Conservation (phyloP, 257 asterid species). For the Phtheirospermum japonicum region DNA sequence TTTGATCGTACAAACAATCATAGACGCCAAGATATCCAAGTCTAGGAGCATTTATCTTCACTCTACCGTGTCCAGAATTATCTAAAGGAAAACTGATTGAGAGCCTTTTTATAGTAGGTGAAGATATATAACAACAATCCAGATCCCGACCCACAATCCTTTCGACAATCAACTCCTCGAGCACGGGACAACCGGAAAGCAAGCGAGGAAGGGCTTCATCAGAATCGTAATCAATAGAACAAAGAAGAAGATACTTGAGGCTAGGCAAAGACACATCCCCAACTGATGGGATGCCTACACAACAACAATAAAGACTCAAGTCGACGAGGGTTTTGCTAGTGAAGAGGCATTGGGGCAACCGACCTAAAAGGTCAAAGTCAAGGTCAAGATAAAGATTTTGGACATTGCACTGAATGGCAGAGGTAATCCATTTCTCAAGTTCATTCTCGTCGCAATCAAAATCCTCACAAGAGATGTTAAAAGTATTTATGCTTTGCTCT, state of each 20-base stretch:
- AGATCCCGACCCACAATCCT: background rate
- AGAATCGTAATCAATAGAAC: background rate
- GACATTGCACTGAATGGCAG: background rate
- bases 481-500: background rate
- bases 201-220: background rate
- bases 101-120: background rate
- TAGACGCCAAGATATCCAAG: background rate
- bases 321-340: conserved; percentile 2
- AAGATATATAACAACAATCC: background rate
- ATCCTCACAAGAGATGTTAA: background rate
- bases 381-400: background rate
- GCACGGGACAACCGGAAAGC: conserved; percentile 15
- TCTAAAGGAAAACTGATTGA: background rate
- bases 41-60: background rate
- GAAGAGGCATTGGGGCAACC: background rate
- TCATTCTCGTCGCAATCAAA: background rate
- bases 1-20: background rate
- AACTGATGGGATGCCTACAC: background rate
- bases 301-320: background rate
- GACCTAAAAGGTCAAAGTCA: background rate
- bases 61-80: background rate
- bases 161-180: background rate
- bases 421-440: background rate
- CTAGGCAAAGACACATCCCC: background rate
- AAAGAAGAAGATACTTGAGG: background rate